phyloP scores from a whole-genome alignment of 2,329 filamentous ascomycete species.

The Aspergillus piperis region DNA sequence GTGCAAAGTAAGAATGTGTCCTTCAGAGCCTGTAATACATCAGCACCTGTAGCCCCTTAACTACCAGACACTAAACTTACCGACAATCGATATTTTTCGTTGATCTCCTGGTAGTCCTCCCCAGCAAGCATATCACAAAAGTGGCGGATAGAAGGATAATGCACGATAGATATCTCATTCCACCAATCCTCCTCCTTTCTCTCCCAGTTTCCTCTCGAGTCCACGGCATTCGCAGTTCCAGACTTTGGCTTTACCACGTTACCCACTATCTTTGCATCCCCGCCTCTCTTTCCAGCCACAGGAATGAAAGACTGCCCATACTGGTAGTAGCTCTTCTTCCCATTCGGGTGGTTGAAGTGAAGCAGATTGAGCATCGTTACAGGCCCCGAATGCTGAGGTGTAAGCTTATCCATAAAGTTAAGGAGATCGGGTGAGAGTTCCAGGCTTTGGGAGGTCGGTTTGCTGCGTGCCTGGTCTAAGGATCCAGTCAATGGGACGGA shows the following conservation, averaged over 20 bases:
- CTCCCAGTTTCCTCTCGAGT: conserved; percentile 26
- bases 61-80: conserved; percentile 24
- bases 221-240: conserved; percentile 13
- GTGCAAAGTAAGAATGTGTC: conserved; percentile 59
- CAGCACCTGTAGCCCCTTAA: conserved; percentile 3
- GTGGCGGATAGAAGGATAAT: conserved; percentile 63
- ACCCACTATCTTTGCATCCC: conserved; percentile 63
- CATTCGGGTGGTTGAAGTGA: conserved; percentile 53
- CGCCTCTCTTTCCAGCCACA: conserved; percentile 57
- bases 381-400: conserved; percentile 40
- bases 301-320: conserved; percentile 53
- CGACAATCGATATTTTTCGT: conserved; percentile 54
- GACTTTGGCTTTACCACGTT: conserved; percentile 48
- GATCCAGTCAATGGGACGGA: conserved; percentile 28
- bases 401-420: conserved; percentile 49
- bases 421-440: conserved; percentile 56
- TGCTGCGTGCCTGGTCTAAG: conserved; percentile 29
- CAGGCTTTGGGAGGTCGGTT: conserved; percentile 50
- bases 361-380: conserved; percentile 67
- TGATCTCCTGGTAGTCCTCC: conserved; percentile 61
- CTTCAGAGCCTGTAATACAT: conserved; percentile 41
- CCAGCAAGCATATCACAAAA: conserved; percentile 63
- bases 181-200: conserved; percentile 44
- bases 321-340: conserved; percentile 56
- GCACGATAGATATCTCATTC: conserved; percentile 66